Evolutionary conservation across 352 stramenopile genomes (phyloP).

Genomic region (Stephanocyclus meneghinianus): DNA sequence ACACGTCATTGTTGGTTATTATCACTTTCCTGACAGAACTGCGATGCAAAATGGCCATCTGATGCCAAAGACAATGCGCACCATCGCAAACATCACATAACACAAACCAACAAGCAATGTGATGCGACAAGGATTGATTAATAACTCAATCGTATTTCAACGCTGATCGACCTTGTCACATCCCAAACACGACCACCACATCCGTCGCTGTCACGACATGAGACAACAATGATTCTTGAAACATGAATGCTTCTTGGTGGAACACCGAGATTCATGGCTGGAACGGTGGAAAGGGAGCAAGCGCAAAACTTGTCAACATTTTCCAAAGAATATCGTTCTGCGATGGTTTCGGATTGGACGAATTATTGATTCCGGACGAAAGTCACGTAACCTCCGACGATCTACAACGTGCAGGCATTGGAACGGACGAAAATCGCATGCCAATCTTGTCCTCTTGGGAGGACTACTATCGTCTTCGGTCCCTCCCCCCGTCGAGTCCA

Average conservation of each 20-base stretch:
- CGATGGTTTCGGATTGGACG: slow-evolving; percentile 66
- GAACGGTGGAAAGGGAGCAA: slow-evolving; percentile 58
- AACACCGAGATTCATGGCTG: slow-evolving; percentile 71
- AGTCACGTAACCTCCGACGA: slow-evolving; percentile 38
- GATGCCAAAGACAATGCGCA: no score
- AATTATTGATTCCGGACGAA: slow-evolving; percentile 54
- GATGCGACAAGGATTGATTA: no score
- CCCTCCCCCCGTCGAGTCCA: slow-evolving; percentile 60
- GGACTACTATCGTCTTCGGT: slow-evolving; percentile 74
- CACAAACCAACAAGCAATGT: no score
- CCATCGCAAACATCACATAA: no score
- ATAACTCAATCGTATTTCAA: no score
- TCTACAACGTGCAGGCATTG: slow-evolving; percentile 23
- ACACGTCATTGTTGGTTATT: no score
- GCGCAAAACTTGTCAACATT: slow-evolving; percentile 62
- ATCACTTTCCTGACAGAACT: no score
- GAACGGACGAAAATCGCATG: slow-evolving; percentile 47
- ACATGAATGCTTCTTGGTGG: slow-evolving; percentile 67
- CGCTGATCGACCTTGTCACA: no score
- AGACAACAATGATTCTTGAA: no score
- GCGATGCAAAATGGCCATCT: no score
- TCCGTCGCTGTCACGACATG: no score
- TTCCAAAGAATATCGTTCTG: slow-evolving; percentile 51
- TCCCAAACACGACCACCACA: no score
- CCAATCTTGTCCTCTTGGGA: slow-evolving; percentile 62